Evolutionary conservation across 192 early-diverging fungal genomes (phyloP), one percentile per base, ranked within the genome.

Genomic region (Hyaloraphidium curvatum): DNA sequence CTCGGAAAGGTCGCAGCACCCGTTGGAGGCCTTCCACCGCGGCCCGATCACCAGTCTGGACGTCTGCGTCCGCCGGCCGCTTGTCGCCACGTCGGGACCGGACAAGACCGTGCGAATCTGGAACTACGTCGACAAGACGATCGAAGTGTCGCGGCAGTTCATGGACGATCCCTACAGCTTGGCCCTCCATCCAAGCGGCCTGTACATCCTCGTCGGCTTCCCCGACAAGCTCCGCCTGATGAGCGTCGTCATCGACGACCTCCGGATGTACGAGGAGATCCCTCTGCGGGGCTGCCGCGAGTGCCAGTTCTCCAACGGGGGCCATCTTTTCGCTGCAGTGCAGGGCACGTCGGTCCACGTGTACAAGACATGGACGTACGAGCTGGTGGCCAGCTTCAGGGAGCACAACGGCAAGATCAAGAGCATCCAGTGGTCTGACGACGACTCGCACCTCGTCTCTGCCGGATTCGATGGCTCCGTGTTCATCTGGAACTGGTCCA

Each of bases 171-270:
- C 75, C n/a, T 78, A 65, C 53, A 60, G 60, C 4, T 65, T 77
- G 16, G 74, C 76, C 11, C 64, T 79, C 21, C 76, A 79, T 54
- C 76, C 76, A 9, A 69, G 66, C 14, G 76, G 76, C n/a, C 67
- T 79, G n/a, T 77, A 77, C 53, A 70, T 79, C 37, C 59, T 79
- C 4, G 76, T 77, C 27, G 76, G 76, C 2, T 79, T 79, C 52
- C 59, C 59, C 41, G 76, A 79, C 54, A 79, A 79, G 53, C 53
- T 79, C 53, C 31, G 76, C 53, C 51, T 79, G 39, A 75, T 77
- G 72, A 77, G 72, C 50, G 52, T 79, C 40, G 55, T 79, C 35
- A 74, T 77, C 54, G 76, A 77, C 54, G 76, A 79, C 57, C 63
- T 79, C 17, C 51, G 75, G 17, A 56, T 63, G 43, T 74, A 72